Evolutionary conservation across 2,329 filamentous ascomycete genomes (phyloP).

Genomic region (Achaetomium macrosporum): DNA sequence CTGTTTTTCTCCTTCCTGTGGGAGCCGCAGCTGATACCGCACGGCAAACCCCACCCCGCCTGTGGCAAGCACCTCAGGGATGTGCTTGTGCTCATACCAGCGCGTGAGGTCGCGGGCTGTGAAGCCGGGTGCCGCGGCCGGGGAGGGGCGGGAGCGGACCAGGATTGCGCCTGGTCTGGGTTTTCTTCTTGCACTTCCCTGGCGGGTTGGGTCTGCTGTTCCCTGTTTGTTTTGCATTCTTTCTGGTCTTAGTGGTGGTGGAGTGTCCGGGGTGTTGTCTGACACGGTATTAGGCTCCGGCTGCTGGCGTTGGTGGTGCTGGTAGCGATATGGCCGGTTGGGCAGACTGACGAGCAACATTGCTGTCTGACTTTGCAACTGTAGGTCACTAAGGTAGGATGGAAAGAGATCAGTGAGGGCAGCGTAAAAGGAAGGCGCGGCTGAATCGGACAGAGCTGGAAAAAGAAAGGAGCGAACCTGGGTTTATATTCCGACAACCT

Average conservation of each 20-base stretch:
- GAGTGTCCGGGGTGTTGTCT: not conserved
- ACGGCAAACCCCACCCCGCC: not conserved
- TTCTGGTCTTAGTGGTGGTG: not conserved
- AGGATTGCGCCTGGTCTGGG: not conserved
- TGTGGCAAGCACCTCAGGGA: constrained; percentile 6
- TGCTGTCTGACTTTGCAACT: too few relatives aligned
- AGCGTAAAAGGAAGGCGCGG: too few relatives aligned
- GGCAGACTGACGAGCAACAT: too few relatives aligned
- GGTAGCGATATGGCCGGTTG: too few relatives aligned
- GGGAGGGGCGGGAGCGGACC: not conserved
- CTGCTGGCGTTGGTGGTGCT: not conserved
- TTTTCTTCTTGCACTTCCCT: not conserved
- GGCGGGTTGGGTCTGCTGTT: not conserved
- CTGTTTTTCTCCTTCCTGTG: not conserved
- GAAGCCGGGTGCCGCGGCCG: not conserved
- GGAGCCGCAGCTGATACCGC: not conserved
- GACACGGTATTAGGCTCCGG: not conserved
- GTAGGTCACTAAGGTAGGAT: too few relatives aligned
- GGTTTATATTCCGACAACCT: too few relatives aligned
- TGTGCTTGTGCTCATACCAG: constrained; percentile 5
- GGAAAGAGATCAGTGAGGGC: too few relatives aligned
- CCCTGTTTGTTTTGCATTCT: not conserved
- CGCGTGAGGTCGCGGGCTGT: not conserved
- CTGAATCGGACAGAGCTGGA: too few relatives aligned
- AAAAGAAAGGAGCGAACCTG: too few relatives aligned